Conservation (phyloP, 495 filamentous ascomycete species). For the Aspergillus bridgeri region DNA sequence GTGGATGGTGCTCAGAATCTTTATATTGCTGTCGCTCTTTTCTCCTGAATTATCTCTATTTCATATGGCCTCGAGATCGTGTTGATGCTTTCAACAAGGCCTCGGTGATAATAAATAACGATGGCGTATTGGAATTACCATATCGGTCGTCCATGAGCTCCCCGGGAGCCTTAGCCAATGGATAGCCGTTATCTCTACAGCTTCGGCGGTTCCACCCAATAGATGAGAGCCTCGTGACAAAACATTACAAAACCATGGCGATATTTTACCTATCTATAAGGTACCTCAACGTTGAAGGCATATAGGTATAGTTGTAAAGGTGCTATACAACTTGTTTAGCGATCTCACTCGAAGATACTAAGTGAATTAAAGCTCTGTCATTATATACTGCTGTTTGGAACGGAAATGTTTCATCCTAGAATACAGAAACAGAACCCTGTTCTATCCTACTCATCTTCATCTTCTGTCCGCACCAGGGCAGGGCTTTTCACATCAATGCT, state of each 20-base stretch:
- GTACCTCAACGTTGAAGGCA: too few species aligned
- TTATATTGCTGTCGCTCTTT: too few species aligned
- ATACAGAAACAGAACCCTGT: background rate
- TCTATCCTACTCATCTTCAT: background rate
- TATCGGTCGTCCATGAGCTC: slow-evolving; percentile 2
- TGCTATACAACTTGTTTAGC: too few species aligned
- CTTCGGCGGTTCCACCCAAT: slow-evolving; percentile 9
- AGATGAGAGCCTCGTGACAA: background rate
- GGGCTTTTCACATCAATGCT: background rate
- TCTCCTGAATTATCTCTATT: too few species aligned
- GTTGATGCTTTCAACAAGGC: background rate
- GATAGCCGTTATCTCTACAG: background rate
- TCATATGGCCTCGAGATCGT: too few species aligned
- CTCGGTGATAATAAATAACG: slow-evolving; percentile 1
- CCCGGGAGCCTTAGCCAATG: slow-evolving; percentile 8
- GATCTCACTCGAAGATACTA: too few species aligned
- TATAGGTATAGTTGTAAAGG: too few species aligned
- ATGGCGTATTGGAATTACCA: slow-evolving; percentile 1
- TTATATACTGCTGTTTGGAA: too few species aligned
- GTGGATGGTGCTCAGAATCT: background rate
- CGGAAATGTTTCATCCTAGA: background rate
- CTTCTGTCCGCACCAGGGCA: background rate
- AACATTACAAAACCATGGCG: background rate
- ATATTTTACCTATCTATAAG: slow-evolving; percentile 2
- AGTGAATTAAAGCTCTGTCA: too few species aligned